Evolutionary conservation across 441 rosid species (phyloP).

Genomic region (Erodium moschatum): DNA sequence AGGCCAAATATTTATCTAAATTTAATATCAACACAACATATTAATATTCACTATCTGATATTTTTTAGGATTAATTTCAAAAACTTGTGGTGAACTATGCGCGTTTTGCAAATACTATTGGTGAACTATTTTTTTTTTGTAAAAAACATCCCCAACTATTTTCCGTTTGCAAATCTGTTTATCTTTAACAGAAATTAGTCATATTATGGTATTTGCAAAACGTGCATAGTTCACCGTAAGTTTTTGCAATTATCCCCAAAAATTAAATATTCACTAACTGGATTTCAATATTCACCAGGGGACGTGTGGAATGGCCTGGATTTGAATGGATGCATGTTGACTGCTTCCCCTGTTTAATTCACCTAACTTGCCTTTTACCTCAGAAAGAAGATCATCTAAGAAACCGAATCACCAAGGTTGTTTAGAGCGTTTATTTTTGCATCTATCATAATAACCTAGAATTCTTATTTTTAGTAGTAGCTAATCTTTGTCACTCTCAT

Average conservation of each 20-base stretch:
- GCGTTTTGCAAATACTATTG: no score
- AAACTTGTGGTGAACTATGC: no score
- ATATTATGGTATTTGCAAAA: no score
- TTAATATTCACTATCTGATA: not conserved
- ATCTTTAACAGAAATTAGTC: no score
- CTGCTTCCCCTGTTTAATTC: conserved; percentile 79
- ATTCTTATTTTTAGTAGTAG: conserved; percentile 16
- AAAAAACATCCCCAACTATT: no score
- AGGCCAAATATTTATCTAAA: not conserved
- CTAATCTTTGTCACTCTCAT: conserved; percentile 27
- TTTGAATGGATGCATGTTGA: conserved; percentile 92
- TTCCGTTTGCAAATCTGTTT: no score
- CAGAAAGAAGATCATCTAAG: conserved; percentile 82
- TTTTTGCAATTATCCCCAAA: no score
- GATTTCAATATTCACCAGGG: conserved; percentile 43
- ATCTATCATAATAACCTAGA: conserved; percentile 12
- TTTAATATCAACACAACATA: not conserved
- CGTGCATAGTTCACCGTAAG: no score
- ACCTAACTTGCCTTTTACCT: conserved; percentile 69
- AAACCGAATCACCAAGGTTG: conserved; percentile 73
- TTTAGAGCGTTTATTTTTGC: conserved; percentile 9
- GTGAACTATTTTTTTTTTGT: no score
- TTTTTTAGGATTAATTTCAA: no score
- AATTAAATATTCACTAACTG: conserved; percentile 1
- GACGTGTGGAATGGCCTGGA: conserved; percentile 65